Base-by-base conservation (phyloP, 305 asterid genomes). In the Fraxinus sp. region DNA sequence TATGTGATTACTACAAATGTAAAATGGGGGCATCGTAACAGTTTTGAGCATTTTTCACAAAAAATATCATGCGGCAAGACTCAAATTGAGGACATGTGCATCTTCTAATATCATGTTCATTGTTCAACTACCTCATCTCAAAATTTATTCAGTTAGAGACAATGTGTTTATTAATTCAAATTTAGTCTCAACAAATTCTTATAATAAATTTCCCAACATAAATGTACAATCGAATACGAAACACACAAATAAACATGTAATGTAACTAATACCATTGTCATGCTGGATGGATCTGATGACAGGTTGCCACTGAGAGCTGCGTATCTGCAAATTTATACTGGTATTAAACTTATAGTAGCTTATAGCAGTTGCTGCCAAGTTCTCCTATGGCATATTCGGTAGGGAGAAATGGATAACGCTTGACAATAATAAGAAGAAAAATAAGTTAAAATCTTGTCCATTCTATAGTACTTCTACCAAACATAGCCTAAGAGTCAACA, bases 291-390 rank as follows among this genome's bases (percentile, higher is more conserved):
- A 74, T 89, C 83, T 0, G 91, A 79, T 49, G 91, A 36, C 59
- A 82, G 76, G 62, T 87, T 91, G 13, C 94, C 97, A 59, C 94
- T 90, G 18, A 93, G 90, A 62, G 98, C 98, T 84, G 97, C 94
- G 86, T 95, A 95, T 26, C 99, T 95, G 94, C 20, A 83, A 18
- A 68, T 28, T 62, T 33, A 11, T 78, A 71, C 44, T 70, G 10
- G 30, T 22, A 36, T 62, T 78, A 81, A 80, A 14, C 78, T 68
- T 59, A 32, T 10, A 62, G 73, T 64, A 64, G 36, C 73, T 22
- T 64, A 64, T 64, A 64, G 73, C 35, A 22, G 73, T 64, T 64
- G 35, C 35, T 24, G 73, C 16, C 7, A 10, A 64, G 16, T 9
- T 64, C 36, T 26, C 73, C 30, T 64, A 24, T 22, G 73, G 36